Conservation (phyloP, 2,329 filamentous ascomycete species). For the Phialophora expanda region DNA sequence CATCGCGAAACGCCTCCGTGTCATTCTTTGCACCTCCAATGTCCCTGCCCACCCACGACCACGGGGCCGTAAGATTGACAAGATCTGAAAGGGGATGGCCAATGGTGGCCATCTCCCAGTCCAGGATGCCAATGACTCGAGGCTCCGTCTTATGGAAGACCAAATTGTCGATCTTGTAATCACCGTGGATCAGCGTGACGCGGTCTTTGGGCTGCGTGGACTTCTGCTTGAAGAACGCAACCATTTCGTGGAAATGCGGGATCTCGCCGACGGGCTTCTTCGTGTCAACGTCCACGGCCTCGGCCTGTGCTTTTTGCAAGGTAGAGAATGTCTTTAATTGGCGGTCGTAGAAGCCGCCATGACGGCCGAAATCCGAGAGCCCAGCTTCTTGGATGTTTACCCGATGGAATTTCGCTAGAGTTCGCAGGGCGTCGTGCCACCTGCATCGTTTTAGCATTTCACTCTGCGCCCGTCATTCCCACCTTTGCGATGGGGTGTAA, state of each 20-base stretch:
- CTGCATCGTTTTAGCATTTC: conserved; percentile 45
- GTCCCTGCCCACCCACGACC: conserved; percentile 46
- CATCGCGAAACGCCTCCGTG: conserved; percentile 60
- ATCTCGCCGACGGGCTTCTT: conserved; percentile 77
- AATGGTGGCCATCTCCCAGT: conserved; percentile 98
- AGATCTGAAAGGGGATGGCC: conserved; percentile 95
- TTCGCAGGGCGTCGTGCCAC: conserved; percentile 83
- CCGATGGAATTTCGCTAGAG: conserved; percentile 82
- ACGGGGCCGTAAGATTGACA: conserved; percentile 69
- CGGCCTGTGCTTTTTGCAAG: conserved; percentile 78
- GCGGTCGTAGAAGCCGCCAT: conserved; percentile 78
- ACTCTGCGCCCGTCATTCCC: not conserved
- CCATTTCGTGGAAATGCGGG: conserved; percentile 80
- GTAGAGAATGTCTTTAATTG: conserved; percentile 83
- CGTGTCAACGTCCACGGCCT: conserved; percentile 76
- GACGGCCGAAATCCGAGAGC: conserved; percentile 74
- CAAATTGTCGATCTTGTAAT: conserved; percentile 94
- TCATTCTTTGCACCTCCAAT: conserved; percentile 38
- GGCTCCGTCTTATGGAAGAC: conserved; percentile 89
- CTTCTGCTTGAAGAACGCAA: conserved; percentile 75
- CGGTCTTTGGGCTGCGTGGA: conserved; percentile 75
- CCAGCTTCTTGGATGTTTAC: conserved; percentile 71
- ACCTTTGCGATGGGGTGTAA: conserved; percentile 18
- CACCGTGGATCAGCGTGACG: conserved; percentile 83
- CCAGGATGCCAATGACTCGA: conserved; percentile 86